A percentile compares a stretch with the other conserved stretches of the same genome.
Conservation (phyloP, 2,329 filamentous ascomycete species). For the Epichloe uncinata region DNA sequence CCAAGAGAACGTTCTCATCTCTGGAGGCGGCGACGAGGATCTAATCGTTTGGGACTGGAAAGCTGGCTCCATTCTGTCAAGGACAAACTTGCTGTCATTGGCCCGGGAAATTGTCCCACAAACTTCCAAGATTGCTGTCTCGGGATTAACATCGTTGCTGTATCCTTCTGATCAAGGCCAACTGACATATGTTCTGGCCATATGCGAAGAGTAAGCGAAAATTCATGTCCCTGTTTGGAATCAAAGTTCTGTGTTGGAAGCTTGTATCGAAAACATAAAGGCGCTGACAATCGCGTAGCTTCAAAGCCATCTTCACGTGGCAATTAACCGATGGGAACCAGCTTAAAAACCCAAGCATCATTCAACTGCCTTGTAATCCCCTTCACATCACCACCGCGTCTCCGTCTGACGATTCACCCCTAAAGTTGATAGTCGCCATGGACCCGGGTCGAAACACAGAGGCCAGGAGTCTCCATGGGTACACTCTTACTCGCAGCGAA, state of each 20-base stretch:
- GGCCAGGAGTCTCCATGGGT: conserved; percentile 18
- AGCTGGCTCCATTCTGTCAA: conserved; percentile 37
- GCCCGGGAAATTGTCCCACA: conserved; percentile 24
- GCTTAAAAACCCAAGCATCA: conserved; percentile 31
- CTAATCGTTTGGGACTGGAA: conserved; percentile 78
- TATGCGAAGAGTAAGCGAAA: conserved; percentile 41
- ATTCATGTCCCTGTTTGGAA: background rate
- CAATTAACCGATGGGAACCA: conserved; percentile 32
- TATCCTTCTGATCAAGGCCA: conserved; percentile 16
- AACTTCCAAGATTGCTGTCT: conserved; percentile 33
- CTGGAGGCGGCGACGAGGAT: conserved; percentile 73
- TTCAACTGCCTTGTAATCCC: conserved; percentile 50
- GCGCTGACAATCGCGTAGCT: conserved; percentile 18
- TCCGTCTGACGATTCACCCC: conserved; percentile 10
- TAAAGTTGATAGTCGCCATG: conserved; percentile 25
- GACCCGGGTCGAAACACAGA: conserved; percentile 20
- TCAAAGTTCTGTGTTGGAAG: conserved; percentile 9
- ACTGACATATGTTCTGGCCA: conserved; percentile 31
- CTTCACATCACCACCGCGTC: conserved; percentile 35
- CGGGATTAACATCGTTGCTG: conserved; percentile 24
- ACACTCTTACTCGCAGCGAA: conserved; percentile 19
- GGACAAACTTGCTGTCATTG: conserved; percentile 35
- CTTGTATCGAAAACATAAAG: background rate
- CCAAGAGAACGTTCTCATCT: conserved; percentile 54
- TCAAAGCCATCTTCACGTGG: conserved; percentile 54